A percentile compares a stretch with the other conserved stretches of the same genome.
phyloP scores from a whole-genome alignment of 768 basidiomycete genomes.

The Mycena filopes region DNA sequence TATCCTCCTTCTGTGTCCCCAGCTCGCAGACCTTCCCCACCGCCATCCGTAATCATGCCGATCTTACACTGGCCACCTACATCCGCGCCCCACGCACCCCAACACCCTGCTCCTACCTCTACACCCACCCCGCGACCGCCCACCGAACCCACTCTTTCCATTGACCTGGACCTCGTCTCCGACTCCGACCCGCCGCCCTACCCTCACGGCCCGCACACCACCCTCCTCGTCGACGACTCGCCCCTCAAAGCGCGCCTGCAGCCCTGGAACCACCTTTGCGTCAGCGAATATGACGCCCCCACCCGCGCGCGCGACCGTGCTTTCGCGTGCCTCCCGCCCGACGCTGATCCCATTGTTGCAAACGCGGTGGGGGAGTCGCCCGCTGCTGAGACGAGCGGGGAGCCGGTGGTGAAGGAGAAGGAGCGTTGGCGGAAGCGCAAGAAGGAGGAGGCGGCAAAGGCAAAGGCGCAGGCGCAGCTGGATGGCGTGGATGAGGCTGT shows the following conservation, averaged over 20 bases:
- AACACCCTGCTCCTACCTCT: not conserved
- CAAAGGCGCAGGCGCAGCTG: slow-evolving; percentile 13
- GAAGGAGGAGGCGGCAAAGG: slow-evolving; percentile 18
- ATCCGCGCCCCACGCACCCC: not conserved
- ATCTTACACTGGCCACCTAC: not conserved
- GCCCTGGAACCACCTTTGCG: slow-evolving; percentile 85
- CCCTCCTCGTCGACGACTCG: slow-evolving; percentile 58
- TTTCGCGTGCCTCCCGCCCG: slow-evolving; percentile 6
- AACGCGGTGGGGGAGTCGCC: slow-evolving; percentile 8
- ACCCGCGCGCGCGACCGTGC: slow-evolving; percentile 46
- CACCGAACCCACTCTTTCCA: not conserved
- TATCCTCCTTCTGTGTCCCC: not conserved
- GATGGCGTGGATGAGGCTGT: not conserved
- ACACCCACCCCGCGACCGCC: not conserved
- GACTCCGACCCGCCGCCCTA: not conserved
- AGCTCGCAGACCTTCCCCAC: not conserved
- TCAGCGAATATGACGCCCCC: slow-evolving; percentile 69
- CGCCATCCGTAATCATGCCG: not conserved
- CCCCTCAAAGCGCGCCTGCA: slow-evolving; percentile 70
- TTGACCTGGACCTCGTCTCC: not conserved
- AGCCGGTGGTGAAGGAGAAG: not conserved
- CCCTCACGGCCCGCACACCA: slow-evolving; percentile 25
- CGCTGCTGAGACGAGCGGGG: not conserved
- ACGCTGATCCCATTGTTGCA: slow-evolving; percentile 4
- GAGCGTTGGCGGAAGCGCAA: slow-evolving; percentile 34